Evolutionary conservation across 768 basidiomycete genomes (phyloP), one percentile per base, ranked within the genome.

Genomic region (Auricularia cornea): DNA sequence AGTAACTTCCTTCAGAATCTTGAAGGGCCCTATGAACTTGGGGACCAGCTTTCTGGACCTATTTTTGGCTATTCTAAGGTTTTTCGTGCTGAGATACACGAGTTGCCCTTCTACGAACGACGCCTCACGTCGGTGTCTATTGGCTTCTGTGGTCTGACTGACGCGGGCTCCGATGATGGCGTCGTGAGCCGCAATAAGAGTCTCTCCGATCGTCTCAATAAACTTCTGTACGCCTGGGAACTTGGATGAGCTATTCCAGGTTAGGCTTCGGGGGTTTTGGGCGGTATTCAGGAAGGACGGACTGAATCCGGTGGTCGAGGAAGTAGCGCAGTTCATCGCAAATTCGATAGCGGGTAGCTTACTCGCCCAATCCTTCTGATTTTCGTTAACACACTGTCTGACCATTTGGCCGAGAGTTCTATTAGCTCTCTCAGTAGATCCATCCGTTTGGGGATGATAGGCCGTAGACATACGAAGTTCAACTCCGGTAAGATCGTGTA

Each of bases 391-490:
- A n/a, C 59, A 8, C 5, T 23, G 23, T 18, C 67, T 60, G 1
- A 70, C 40, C 26, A 67, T 64, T 14, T 59, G 32, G 0, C 48
- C 62, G 14, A 65, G 41, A 0, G 63, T 57, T 38, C 66, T 60
- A 23, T 65, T 69, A 1, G 69, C 66, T 14, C 61, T 30, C 59
- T 70, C 67, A 5, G 40, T 32, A 8, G 70, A 71, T 0, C 77
- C 75, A 65, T 79, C 76, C 1, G 75, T 80, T 59, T 80, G 76
- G 0, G 76, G 78, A 60, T 80, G 79, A 62, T 74, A 80, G 0
- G 76, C 63, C 8, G 71, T 68, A 3, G 74, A 79, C 72, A 79
- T 74, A 0, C 69, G 52, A 0, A 78, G 66, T 30, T 72, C 70
- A 0, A 72, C 67, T 2, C 77, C 73, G 3, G 77, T 18, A 0